phyloP scores from a whole-genome alignment of 305 asterid genomes.

The Caryopteris hybrid region DNA sequence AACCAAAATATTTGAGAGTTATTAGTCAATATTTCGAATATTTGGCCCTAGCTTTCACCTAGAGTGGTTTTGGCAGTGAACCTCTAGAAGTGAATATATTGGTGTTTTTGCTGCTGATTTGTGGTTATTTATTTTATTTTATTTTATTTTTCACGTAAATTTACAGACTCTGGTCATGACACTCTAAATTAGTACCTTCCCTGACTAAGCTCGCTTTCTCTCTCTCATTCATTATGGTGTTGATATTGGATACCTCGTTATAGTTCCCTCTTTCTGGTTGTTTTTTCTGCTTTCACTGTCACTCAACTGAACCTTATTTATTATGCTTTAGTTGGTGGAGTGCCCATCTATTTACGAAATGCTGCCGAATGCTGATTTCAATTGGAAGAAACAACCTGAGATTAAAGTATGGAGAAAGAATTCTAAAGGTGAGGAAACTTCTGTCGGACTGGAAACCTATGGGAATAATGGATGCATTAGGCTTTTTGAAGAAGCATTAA shows the following conservation, averaged over 20 bases:
- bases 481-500: conserved; percentile 66
- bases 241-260: background rate
- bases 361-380: conserved; percentile 66
- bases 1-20: background rate
- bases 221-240: background rate
- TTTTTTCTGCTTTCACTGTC: background rate
- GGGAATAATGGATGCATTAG: conserved; percentile 37
- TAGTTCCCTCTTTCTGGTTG: background rate
- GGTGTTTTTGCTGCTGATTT: background rate
- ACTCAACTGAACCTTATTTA: background rate
- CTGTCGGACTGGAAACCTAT: conserved; percentile 50
- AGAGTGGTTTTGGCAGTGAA: background rate
- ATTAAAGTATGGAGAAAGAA: conserved; percentile 68
- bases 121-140: too few species aligned
- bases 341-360: conserved; percentile 85
- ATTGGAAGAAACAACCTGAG: conserved; percentile 75
- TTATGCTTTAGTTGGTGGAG: conserved; percentile 52
- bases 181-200: background rate
- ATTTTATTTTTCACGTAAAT: background rate
- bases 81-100: background rate
- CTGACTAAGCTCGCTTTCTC: background rate
- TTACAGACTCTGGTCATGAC: background rate
- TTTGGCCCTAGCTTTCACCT: background rate
- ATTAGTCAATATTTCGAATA: background rate
- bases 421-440: conserved; percentile 43